Base-by-base conservation (phyloP, 345 rosid species). In the Bretschneidera sinensis region DNA sequence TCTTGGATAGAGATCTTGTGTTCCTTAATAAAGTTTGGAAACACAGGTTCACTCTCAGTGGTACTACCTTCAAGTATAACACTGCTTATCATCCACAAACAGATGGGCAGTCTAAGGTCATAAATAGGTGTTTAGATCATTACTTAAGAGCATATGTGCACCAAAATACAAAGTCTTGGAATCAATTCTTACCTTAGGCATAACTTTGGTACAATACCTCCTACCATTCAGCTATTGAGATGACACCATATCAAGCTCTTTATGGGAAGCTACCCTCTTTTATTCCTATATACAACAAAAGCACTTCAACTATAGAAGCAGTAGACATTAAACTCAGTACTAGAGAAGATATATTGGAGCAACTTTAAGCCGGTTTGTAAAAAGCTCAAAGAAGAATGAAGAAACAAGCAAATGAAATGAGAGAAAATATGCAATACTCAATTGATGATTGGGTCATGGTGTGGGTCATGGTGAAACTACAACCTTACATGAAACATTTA, bases 31-130 rank as follows among this genome's bases (percentile, higher is more conserved):
- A 8, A 15, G 13, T 52, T 21, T 52, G 55, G 55, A 9, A 20
- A 11, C 3, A 10, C 2, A 4, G 8, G 4, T 52, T 6, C 8
- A 15, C 13, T 5, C 16, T 7, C 24, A 8, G 8, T n/a, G 55
- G 55, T 23, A 22, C 59, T 0, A 21, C 33, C 13, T 17, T 52
- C 0, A 19, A 11, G 21, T 5, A 53, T 0, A 50, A 28, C 43
- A 18, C 60, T 0, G 48, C 51, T 10, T 63, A 63, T 60, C 67
- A 54, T 13, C 67, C 51, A 9, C 24, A 61, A 31, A 50, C 28
- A 0, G 48, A 61, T 16, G 48, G 57, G 0, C 57, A 61, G 9
- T 24, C 56, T 0, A 57, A 25, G 21, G 56, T 61, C 0, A n/a
- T 47, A 1, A 48, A 60, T 24, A 10, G 34, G n/a, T 62, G 66